phyloP scores from a whole-genome alignment of 768 basidiomycete genomes.

The Leccinum boreale region DNA sequence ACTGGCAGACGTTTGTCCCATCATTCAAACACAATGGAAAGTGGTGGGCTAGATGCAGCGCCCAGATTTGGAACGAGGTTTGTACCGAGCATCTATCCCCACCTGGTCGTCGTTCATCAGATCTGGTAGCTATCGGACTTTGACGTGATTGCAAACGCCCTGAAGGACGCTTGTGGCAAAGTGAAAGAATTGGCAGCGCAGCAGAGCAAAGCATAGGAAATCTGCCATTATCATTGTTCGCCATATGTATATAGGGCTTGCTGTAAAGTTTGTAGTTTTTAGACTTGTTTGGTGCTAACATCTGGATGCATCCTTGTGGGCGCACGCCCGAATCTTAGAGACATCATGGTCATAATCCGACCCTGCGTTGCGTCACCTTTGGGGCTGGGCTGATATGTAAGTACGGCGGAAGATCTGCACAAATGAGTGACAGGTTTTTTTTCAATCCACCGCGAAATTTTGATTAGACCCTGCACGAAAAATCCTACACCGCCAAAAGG shows the following conservation, averaged over 20 bases:
- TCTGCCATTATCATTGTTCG: no score
- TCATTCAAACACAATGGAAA: constrained; percentile 26
- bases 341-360: no score
- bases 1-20: constrained; percentile 17
- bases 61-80: constrained; percentile 33
- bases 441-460: no score
- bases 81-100: not conserved
- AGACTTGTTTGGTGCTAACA: no score
- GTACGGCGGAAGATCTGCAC: no score
- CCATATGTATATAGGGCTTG: not conserved
- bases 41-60: constrained; percentile 33
- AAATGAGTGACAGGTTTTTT: no score
- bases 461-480: no score
- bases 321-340: no score
- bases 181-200: constrained; percentile 7
- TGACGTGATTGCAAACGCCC: constrained; percentile 25
- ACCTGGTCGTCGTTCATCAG: not conserved
- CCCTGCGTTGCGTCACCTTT: no score
- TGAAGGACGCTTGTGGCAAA: constrained; percentile 23
- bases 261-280: not conserved
- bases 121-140: constrained; percentile 30
- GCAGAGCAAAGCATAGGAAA: not conserved
- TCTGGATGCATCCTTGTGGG: no score
- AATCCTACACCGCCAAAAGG: no score
- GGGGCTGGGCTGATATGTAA: no score